Percentiles rank a stretch among this genome's conserved stretches.
Conservation (phyloP, 2,329 filamentous ascomycete genomes). For the Tolypocladium ovalisporum region DNA sequence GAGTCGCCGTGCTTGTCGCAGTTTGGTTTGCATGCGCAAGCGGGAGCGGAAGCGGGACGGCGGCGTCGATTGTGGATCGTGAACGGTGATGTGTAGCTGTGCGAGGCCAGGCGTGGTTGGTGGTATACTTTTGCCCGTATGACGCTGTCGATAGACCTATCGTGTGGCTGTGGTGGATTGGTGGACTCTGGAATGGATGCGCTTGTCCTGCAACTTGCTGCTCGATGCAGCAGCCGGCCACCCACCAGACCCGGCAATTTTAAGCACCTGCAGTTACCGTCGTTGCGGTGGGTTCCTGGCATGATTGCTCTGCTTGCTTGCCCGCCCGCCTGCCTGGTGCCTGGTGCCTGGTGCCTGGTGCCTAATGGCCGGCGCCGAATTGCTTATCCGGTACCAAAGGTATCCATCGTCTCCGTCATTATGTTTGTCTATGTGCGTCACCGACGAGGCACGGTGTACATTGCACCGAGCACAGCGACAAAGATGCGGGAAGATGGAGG, state of each 20-base stretch:
- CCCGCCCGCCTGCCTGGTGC: not conserved
- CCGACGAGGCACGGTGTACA: not conserved
- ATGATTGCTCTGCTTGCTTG: not conserved
- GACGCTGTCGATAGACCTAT: not conserved
- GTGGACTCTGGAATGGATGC: not conserved
- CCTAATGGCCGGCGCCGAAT: not conserved
- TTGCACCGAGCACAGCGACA: not conserved
- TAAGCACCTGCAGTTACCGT: not conserved
- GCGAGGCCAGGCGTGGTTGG: not conserved
- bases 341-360: not conserved
- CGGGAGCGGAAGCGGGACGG: not conserved
- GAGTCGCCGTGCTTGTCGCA: not conserved
- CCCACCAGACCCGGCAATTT: not conserved
- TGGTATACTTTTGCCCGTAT: not conserved
- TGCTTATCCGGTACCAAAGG: too few species aligned
- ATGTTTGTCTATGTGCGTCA: not conserved
- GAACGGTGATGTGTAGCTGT: not conserved
- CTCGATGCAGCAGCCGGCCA: not conserved
- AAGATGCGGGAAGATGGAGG: not conserved
- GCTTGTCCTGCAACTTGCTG: not conserved
- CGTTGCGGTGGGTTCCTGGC: not conserved
- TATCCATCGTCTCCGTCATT: not conserved
- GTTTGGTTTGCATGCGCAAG: not conserved
- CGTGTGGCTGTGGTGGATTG: not conserved
- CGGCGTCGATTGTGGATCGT: not conserved